Percentiles rank a stretch among this genome's conserved stretches.
Evolutionary conservation across 129 eudicot species (phyloP).

Genomic region (Flaveria bidentis): DNA sequence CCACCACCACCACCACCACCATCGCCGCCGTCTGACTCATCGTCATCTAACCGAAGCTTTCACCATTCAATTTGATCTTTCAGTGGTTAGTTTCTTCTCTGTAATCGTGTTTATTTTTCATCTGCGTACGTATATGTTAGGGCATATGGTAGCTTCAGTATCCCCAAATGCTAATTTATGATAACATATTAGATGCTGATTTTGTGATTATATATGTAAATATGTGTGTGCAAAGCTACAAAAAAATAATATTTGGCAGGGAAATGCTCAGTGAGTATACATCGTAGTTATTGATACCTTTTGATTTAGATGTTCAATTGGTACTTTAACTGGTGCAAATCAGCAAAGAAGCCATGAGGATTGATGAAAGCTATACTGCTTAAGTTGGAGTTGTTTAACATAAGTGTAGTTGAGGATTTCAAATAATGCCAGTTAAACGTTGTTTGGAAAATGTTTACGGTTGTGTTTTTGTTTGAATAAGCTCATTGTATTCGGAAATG

Average conservation of each 20-base stretch:
- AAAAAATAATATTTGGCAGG: neutral
- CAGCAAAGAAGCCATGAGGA: neutral
- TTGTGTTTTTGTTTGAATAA: neutral
- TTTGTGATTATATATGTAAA: neutral
- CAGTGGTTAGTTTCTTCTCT: conserved; percentile 23
- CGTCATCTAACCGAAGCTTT: neutral
- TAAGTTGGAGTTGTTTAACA: conserved; percentile 9
- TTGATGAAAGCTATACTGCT: neutral
- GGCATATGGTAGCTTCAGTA: neutral
- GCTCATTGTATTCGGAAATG: neutral
- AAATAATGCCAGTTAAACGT: conserved; percentile 4
- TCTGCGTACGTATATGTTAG: neutral
- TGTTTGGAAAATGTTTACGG: neutral
- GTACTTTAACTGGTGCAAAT: neutral
- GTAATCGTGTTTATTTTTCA: neutral
- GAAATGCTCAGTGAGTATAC: conserved; percentile 6
- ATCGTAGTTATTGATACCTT: neutral
- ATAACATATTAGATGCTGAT: conserved; percentile 4
- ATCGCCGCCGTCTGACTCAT: neutral
- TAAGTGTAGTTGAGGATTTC: conserved; percentile 13
- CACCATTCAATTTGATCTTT: conserved; percentile 1
- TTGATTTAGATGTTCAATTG: conserved; percentile 12
- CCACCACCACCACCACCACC: neutral
- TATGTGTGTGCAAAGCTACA: neutral
- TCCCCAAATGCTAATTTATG: neutral